Percentiles rank a stretch among this genome's conserved stretches.
phyloP scores from a whole-genome alignment of 495 filamentous ascomycete genomes.

The Trichoderma gamsii region DNA sequence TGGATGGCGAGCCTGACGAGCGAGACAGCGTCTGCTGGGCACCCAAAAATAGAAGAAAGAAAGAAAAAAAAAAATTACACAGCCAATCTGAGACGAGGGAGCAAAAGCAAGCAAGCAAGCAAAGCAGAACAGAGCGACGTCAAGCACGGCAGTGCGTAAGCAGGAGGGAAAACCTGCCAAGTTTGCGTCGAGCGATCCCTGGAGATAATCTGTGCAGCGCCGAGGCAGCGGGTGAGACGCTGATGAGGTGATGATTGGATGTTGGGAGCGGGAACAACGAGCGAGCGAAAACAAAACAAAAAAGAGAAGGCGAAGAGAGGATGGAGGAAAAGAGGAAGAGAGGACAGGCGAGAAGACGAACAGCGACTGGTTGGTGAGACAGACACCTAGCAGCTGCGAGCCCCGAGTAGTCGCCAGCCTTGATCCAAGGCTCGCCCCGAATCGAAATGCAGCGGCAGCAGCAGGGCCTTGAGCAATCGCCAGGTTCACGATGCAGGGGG shows the following conservation, averaged over 20 bases:
- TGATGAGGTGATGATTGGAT: conserved; percentile 4
- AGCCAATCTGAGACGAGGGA: conserved; percentile 3
- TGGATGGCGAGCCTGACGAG: background rate
- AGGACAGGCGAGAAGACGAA: background rate
- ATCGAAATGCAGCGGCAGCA: background rate
- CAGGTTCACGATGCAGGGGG: conserved; percentile 14
- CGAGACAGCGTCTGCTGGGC: background rate
- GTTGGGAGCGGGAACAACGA: background rate
- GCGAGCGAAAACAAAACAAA: background rate
- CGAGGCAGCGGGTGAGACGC: background rate
- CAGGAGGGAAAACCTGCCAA: background rate
- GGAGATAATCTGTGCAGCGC: background rate
- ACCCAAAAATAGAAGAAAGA: background rate
- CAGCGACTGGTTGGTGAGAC: conserved; percentile 1
- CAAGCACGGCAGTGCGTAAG: too few species aligned
- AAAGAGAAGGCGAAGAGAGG: background rate
- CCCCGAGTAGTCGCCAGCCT: background rate
- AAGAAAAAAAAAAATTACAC: background rate
- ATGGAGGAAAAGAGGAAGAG: background rate
- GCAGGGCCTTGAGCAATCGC: background rate
- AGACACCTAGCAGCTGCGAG: background rate
- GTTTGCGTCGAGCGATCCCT: background rate
- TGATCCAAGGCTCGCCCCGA: background rate
- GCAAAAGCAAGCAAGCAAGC: background rate
- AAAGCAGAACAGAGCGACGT: background rate